These are phyloP conservation scores for Pseudonitzschia pungens DNA, from an alignment of 108 stramenopile genomes.

Conservation along the genomic window DNA sequence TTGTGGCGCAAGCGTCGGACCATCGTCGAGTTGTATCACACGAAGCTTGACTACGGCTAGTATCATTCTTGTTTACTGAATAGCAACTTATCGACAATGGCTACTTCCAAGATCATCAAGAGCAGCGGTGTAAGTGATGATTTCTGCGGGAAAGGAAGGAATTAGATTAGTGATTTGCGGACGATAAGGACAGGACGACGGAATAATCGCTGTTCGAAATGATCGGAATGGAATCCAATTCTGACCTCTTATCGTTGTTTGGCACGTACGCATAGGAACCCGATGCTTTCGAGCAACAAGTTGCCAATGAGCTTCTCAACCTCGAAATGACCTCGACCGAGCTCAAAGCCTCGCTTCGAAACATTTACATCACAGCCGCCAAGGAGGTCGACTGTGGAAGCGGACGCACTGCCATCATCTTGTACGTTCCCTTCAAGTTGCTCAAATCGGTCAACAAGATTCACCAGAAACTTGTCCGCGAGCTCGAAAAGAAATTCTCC, in stretches of 20 bases:
- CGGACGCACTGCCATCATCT: constrained; percentile 93
- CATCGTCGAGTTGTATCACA: constrained; percentile 4
- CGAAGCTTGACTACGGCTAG: background rate
- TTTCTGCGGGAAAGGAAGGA: background rate
- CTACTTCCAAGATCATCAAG: constrained; percentile 58
- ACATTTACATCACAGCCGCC: constrained; percentile 97
- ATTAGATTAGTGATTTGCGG: background rate
- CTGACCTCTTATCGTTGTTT: background rate
- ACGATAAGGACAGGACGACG: background rate
- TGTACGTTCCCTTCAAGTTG: constrained; percentile 98
- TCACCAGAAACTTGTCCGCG: constrained; percentile 94
- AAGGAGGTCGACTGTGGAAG: constrained; percentile 93
- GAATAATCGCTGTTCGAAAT: background rate
- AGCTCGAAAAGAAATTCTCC: constrained; percentile 99
- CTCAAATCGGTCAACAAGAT: constrained; percentile 96
- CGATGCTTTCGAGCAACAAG: constrained; percentile 94
- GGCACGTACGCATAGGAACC: constrained; percentile 65
- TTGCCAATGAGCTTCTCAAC: constrained; percentile 97
- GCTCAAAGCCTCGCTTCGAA: constrained; percentile 81
- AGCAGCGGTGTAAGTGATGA: constrained; percentile 55
- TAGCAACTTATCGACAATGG: constrained; percentile 18
- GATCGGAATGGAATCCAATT: constrained; percentile 7
- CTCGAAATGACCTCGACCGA: constrained; percentile 94
- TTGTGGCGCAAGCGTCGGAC: background rate
- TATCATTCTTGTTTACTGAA: background rate